A percentile compares a stretch with the other conserved stretches of the same genome.
These are phyloP conservation scores for Scedosporium minutisporum DNA, from an alignment of 2,329 filamentous ascomycete species.

Conservation along the genomic window DNA sequence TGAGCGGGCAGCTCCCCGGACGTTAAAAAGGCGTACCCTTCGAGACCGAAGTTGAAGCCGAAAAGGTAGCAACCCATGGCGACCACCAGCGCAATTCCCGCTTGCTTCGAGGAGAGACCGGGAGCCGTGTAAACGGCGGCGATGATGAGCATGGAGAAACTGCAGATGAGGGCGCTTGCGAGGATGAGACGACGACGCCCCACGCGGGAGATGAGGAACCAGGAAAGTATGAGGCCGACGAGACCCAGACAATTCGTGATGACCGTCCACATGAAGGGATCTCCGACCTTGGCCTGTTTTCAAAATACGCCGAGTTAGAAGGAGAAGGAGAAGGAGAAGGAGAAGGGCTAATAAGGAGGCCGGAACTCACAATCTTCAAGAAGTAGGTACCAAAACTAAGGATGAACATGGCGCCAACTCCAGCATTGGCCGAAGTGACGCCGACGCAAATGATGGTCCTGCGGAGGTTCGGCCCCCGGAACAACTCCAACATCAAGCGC, in stretches of 20 bases:
- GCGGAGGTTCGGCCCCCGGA: background rate
- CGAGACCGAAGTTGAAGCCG: constrained; percentile 1
- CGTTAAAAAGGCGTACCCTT: constrained; percentile 1
- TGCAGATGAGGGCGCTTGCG: background rate
- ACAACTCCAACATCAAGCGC: background rate
- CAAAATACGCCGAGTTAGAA: background rate
- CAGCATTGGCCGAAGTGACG: background rate
- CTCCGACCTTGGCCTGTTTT: background rate
- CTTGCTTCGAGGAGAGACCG: background rate
- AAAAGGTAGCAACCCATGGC: constrained; percentile 1
- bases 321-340: background rate
- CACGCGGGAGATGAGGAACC: constrained; percentile 25
- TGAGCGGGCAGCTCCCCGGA: constrained; percentile 1
- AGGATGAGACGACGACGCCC: constrained; percentile 26
- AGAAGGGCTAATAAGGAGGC: background rate
- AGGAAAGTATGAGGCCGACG: constrained; percentile 29
- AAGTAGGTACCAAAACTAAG: constrained; percentile 5
- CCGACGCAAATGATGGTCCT: constrained; percentile 3
- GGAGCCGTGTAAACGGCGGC: background rate
- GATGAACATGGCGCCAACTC: constrained; percentile 4
- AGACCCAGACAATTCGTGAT: constrained; percentile 10
- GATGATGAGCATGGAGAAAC: background rate
- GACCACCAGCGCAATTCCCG: background rate
- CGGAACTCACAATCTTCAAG: background rate
- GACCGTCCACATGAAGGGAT: constrained; percentile 3